Evolutionary conservation across 805 yeast species (phyloP).

Genomic region (Starmerella tilneyi): DNA sequence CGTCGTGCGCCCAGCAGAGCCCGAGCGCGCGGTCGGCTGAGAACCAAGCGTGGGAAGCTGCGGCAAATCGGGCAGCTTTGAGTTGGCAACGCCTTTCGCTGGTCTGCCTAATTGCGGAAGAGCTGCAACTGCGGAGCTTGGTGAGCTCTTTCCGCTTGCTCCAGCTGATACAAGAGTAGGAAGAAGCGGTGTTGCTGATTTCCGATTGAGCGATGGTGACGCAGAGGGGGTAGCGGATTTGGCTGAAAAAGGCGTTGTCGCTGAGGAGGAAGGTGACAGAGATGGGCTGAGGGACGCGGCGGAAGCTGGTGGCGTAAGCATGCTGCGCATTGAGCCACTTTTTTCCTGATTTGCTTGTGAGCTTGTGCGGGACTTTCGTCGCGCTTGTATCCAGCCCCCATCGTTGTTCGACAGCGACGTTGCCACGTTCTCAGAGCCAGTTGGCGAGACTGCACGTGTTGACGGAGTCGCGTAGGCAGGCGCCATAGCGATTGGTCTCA

Average conservation of each 20-base stretch:
- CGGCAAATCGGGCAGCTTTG: constrained; percentile 1
- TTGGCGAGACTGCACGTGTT: neutral
- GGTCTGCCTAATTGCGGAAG: neutral
- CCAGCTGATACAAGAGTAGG: too few species aligned
- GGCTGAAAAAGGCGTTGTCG: neutral
- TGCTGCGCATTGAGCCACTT: neutral
- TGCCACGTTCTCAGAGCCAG: too few species aligned
- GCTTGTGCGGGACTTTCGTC: constrained; percentile 2
- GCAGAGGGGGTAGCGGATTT: neutral
- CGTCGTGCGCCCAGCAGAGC: constrained; percentile 4
- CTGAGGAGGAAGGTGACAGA: neutral
- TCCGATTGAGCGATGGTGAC: neutral
- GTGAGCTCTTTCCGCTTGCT: too few species aligned
- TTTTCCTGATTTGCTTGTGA: neutral
- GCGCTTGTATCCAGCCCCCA: constrained; percentile 3
- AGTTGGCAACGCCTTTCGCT: neutral
- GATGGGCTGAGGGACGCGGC: neutral
- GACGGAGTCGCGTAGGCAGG: neutral
- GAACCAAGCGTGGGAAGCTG: constrained; percentile 13
- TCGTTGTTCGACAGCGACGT: neutral
- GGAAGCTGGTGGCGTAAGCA: neutral
- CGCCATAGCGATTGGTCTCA: too few species aligned
- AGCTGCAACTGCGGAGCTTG: too few species aligned
- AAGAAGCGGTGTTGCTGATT: too few species aligned
- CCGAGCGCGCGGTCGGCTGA: constrained; percentile 7